phyloP scores from a whole-genome alignment of 2,329 filamentous ascomycete species.

The Cladosporium oxysporum region DNA sequence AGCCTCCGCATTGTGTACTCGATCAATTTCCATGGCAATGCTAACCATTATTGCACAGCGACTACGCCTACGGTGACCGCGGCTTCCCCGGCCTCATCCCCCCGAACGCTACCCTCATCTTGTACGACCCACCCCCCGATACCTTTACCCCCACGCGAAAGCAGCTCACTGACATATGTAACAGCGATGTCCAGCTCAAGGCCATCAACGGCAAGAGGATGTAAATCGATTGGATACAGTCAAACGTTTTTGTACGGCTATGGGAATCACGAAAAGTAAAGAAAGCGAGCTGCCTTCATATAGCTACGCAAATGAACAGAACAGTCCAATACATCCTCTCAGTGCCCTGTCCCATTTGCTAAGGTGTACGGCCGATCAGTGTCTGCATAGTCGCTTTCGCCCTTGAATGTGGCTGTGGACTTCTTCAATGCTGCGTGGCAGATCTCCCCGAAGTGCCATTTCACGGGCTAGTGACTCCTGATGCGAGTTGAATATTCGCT shows the following conservation, averaged over 20 bases:
- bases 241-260: constrained; percentile 3
- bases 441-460: neutral
- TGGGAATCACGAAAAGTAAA: constrained; percentile 16
- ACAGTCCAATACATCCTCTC: neutral
- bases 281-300: constrained; percentile 5
- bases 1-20: constrained; percentile 34
- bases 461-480: neutral
- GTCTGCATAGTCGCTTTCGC: neutral
- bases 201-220: constrained; percentile 55
- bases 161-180: constrained; percentile 5
- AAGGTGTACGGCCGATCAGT: neutral
- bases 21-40: neutral
- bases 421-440: neutral
- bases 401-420: neutral
- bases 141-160: neutral
- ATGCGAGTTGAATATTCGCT: neutral
- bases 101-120: constrained; percentile 72
- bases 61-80: constrained; percentile 64
- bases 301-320: constrained; percentile 8
- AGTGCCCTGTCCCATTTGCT: neutral
- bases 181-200: constrained; percentile 69
- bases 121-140: constrained; percentile 57
- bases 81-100: constrained; percentile 81
- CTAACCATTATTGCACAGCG: constrained; percentile 44
- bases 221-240: constrained; percentile 9